Percentiles rank a stretch among this genome's conserved stretches.
Conservation (phyloP, 441 rosid genomes). For the Jatropha multifida region DNA sequence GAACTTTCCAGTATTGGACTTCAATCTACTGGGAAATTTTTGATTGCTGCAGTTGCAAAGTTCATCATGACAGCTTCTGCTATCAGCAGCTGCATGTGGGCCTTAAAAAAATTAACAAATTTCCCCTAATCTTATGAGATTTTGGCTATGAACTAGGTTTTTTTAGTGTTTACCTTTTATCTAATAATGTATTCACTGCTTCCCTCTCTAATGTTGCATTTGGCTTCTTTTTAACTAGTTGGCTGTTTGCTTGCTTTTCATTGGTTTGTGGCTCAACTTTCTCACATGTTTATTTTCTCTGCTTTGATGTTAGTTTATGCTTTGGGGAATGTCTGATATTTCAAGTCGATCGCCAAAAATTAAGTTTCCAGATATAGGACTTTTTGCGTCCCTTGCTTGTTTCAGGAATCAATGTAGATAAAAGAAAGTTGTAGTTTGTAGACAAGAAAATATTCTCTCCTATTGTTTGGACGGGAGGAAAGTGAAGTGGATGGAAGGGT, state of each 20-base stretch:
- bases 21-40: neutral
- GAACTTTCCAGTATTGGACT: constrained; percentile 1
- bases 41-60: neutral
- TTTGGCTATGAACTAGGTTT: neutral
- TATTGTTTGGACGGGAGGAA: neutral
- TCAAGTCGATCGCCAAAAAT: neutral
- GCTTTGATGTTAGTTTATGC: neutral
- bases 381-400: neutral
- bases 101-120: neutral
- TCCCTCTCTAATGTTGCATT: neutral
- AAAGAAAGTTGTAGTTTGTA: neutral
- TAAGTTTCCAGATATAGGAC: neutral
- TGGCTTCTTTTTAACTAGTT: neutral
- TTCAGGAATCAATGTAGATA: neutral
- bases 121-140: neutral
- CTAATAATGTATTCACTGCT: neutral
- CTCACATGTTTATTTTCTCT: neutral
- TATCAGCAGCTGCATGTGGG: constrained; percentile 9
- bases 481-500: neutral
- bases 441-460: neutral
- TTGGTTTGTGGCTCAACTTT: neutral
- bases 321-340: neutral
- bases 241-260: neutral
- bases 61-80: neutral
- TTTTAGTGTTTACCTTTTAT: neutral